Evolutionary conservation across 495 filamentous ascomycete species (phyloP).

Genomic region (Podospora pseudoanserina): DNA sequence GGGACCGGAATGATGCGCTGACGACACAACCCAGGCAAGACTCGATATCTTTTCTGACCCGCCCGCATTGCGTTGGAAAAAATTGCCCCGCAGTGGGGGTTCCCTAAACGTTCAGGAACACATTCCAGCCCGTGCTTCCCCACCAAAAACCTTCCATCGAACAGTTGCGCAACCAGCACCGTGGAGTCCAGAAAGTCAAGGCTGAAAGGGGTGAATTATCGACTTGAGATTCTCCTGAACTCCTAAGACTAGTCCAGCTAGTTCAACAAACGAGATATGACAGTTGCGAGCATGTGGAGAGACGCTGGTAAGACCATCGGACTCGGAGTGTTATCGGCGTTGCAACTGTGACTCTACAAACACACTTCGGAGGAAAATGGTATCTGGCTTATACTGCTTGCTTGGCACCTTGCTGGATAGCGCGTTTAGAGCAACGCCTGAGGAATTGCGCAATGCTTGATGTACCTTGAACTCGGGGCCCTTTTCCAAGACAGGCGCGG

Average conservation of each 20-base stretch:
- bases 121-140: not conserved
- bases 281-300: not conserved
- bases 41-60: not conserved
- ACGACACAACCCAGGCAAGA: not conserved
- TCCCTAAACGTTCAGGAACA: not conserved
- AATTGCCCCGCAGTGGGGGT: conserved; percentile 22
- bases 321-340: not conserved
- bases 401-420: not conserved
- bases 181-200: not conserved
- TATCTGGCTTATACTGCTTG: not conserved
- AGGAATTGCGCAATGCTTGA: conserved; percentile 1
- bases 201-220: not conserved
- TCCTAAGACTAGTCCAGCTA: not conserved
- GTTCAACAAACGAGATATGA: not conserved
- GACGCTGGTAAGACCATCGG: not conserved
- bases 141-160: not conserved
- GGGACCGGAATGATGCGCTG: not conserved
- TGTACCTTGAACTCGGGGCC: not conserved
- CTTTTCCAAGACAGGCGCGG: not conserved
- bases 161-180: not conserved
- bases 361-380: not conserved
- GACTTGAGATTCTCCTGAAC: not conserved
- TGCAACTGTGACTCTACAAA: not conserved
- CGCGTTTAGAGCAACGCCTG: not conserved
- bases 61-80: not conserved